Evolutionary conservation across 257 asterid genomes (phyloP).

Genomic region (Solanum etuberosum): DNA sequence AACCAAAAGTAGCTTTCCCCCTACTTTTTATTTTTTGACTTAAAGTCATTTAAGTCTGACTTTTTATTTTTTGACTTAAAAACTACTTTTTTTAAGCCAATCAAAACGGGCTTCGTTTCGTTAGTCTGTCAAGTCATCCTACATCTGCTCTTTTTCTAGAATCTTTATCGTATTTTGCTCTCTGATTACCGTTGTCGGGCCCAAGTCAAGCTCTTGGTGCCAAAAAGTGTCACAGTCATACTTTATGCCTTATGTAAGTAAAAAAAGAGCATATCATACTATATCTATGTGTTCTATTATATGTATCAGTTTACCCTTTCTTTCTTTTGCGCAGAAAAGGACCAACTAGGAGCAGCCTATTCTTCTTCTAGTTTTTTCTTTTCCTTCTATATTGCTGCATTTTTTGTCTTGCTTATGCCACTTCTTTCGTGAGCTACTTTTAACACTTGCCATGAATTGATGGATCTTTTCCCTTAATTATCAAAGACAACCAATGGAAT

Average conservation of each 20-base stretch:
- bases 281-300: neutral
- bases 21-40: too few species aligned
- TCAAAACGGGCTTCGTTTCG: neutral
- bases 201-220: neutral
- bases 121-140: neutral
- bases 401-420: neutral
- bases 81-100: too few species aligned
- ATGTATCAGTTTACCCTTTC: neutral
- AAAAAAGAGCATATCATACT: neutral
- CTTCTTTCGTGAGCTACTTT: neutral
- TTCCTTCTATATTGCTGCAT: neutral
- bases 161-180: neutral
- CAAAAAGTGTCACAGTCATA: neutral
- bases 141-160: neutral
- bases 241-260: neutral
- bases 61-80: too few species aligned
- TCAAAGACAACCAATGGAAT: neutral
- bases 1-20: neutral
- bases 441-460: neutral
- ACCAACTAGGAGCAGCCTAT: neutral
- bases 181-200: neutral
- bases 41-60: too few species aligned
- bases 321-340: neutral
- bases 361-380: neutral
- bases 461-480: neutral